Evolutionary conservation across 2,329 filamentous ascomycete species (phyloP).

Genomic region (Diaporthe citriasiana): DNA sequence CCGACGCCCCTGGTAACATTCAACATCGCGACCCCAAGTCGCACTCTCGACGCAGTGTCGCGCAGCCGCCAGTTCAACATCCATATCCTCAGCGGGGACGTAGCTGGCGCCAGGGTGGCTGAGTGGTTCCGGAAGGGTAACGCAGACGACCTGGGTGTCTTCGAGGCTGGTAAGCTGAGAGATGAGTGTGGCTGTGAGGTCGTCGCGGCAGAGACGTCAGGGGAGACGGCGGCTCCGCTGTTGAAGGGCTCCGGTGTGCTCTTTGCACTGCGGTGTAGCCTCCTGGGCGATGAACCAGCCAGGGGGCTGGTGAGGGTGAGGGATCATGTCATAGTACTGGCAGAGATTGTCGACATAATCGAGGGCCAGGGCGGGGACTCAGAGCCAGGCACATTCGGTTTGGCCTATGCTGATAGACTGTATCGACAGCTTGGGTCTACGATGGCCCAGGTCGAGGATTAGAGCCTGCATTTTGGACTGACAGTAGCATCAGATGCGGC

Average conservation of each 20-base stretch:
- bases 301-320: slow-evolving; percentile 61
- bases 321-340: slow-evolving; percentile 67
- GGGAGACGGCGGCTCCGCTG: slow-evolving; percentile 55
- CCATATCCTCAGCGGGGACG: slow-evolving; percentile 65
- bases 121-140: slow-evolving; percentile 67
- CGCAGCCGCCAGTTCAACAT: slow-evolving; percentile 65
- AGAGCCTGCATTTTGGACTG: neutral
- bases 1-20: slow-evolving; percentile 68
- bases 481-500: neutral
- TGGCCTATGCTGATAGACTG: slow-evolving; percentile 64
- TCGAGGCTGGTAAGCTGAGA: slow-evolving; percentile 52
- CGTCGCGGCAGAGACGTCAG: slow-evolving; percentile 38
- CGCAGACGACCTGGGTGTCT: slow-evolving; percentile 52
- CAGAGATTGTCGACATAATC: slow-evolving; percentile 63
- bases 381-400: slow-evolving; percentile 55
- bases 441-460: slow-evolving; percentile 47
- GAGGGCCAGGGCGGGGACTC: slow-evolving; percentile 47
- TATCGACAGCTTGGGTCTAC: slow-evolving; percentile 60
- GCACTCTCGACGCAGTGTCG: slow-evolving; percentile 66
- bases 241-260: slow-evolving; percentile 67
- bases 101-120: slow-evolving; percentile 63
- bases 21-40: slow-evolving; percentile 69
- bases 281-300: slow-evolving; percentile 57
- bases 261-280: slow-evolving; percentile 59
- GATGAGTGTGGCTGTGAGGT: slow-evolving; percentile 47